Percentiles rank a stretch among this genome's conserved stretches.
These are phyloP conservation scores for Teunomyces tritomae DNA, from an alignment of 805 yeast genomes.

Conservation along the genomic window DNA sequence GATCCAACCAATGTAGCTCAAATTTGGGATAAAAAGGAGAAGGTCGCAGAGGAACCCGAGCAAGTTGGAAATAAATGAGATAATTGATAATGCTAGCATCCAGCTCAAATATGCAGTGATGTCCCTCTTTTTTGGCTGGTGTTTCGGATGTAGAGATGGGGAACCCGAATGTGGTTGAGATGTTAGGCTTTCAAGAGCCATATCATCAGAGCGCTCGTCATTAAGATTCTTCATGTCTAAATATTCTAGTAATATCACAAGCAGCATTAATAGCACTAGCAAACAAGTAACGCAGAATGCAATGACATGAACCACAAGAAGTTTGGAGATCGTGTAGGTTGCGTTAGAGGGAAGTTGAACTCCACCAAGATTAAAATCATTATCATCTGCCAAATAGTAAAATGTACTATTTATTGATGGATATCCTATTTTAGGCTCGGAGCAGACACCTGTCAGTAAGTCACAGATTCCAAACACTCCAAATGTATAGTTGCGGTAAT, in stretches of 20 bases:
- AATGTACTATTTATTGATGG: slow-evolving; percentile 20
- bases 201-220: not conserved
- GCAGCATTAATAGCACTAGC: slow-evolving; percentile 12
- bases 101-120: slow-evolving; percentile 40
- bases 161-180: not conserved
- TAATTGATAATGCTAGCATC: slow-evolving; percentile 57
- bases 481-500: slow-evolving; percentile 30
- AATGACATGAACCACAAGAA: slow-evolving; percentile 41
- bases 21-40: slow-evolving; percentile 68
- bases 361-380: slow-evolving; percentile 14
- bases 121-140: slow-evolving; percentile 2
- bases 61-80: slow-evolving; percentile 66
- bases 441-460: slow-evolving; percentile 22
- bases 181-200: not conserved
- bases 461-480: slow-evolving; percentile 47
- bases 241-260: slow-evolving; percentile 6
- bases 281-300: slow-evolving; percentile 32
- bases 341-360: slow-evolving; percentile 41
- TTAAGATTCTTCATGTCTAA: slow-evolving; percentile 5
- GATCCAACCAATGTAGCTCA: slow-evolving; percentile 86
- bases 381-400: slow-evolving; percentile 8
- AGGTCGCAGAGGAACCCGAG: slow-evolving; percentile 82
- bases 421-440: slow-evolving; percentile 38
- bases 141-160: not conserved
- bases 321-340: slow-evolving; percentile 37